Conservation (phyloP, 1,284 basidiomycete genomes). For the Moesziomyces antarcticus region DNA sequence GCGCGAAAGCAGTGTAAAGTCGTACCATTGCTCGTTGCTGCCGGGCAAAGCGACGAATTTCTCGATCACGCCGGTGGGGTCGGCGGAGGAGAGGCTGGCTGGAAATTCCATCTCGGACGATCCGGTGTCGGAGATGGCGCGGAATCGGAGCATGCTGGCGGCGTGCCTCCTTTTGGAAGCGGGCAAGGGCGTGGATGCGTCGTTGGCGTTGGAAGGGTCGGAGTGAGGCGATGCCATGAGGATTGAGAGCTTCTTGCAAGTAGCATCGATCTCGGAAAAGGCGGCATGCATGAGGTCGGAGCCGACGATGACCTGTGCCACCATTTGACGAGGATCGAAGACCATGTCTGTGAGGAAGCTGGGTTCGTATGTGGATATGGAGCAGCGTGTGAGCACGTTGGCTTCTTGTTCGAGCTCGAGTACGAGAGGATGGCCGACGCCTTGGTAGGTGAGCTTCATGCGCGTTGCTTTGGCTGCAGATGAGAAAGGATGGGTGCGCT, state of each 20-base stretch:
- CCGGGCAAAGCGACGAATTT: constrained; percentile 39
- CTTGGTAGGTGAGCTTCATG: constrained; percentile 84
- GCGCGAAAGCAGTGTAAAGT: constrained; percentile 40
- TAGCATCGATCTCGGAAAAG: constrained; percentile 44
- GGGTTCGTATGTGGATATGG: constrained; percentile 85
- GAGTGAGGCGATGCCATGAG: constrained; percentile 25
- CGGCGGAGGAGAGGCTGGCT: constrained; percentile 35
- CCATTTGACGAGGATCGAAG: constrained; percentile 72
- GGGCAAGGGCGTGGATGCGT: background rate
- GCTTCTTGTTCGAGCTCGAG: constrained; percentile 80
- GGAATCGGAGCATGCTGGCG: constrained; percentile 40
- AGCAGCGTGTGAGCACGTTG: constrained; percentile 87
- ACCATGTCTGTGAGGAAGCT: constrained; percentile 82
- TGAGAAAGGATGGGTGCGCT: constrained; percentile 7
- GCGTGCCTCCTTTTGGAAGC: background rate
- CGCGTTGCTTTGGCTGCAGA: constrained; percentile 72
- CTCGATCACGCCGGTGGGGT: constrained; percentile 50
- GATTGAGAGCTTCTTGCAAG: constrained; percentile 47
- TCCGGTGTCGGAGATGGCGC: constrained; percentile 35
- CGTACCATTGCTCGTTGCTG: constrained; percentile 44
- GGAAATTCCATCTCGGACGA: constrained; percentile 55
- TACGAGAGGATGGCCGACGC: constrained; percentile 82
- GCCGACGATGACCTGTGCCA: constrained; percentile 48
- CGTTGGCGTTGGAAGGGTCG: background rate
- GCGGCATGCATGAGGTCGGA: constrained; percentile 48